Conservation (phyloP, 2,329 filamentous ascomycete species). For the Aureobasidium leucospermi region DNA sequence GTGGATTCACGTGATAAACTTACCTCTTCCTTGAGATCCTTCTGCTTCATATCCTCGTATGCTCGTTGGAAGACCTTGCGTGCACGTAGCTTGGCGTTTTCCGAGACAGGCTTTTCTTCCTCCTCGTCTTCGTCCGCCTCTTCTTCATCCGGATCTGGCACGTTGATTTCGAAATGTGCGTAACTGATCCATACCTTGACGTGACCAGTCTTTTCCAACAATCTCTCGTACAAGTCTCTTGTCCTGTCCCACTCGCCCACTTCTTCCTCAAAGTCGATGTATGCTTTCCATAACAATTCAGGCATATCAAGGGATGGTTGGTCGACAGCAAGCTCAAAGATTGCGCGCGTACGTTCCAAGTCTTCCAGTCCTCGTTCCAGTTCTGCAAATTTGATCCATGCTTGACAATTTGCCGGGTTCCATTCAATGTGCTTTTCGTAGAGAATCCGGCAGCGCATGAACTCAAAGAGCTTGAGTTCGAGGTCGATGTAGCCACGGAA, state of each 20-base stretch:
- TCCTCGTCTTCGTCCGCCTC: conserved; percentile 50
- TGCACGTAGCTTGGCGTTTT: conserved; percentile 75
- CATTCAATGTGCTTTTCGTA: conserved; percentile 93
- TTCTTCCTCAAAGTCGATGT: conserved; percentile 97
- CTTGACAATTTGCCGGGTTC: conserved; percentile 82
- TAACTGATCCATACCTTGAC: conserved; percentile 99
- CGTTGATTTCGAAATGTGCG: conserved; percentile 95
- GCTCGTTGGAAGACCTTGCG: conserved; percentile 79
- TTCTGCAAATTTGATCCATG: conserved; percentile 95
- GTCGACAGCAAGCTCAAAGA: conserved; percentile 82
- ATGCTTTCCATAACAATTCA: conserved; percentile 93
- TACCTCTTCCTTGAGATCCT: conserved; percentile 81
- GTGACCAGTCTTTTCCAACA: conserved; percentile 91
- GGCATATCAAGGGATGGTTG: conserved; percentile 91
- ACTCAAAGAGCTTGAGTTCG: conserved; percentile 90
- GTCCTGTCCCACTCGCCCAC: conserved; percentile 84
- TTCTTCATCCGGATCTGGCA: conserved; percentile 66
- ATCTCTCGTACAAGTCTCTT: conserved; percentile 75
- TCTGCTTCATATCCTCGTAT: conserved; percentile 78
- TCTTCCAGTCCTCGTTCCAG: conserved; percentile 89
- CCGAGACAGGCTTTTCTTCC: conserved; percentile 59
- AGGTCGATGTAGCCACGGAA: conserved; percentile 92
- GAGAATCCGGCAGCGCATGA: conserved; percentile 78
- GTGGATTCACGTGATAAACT: conserved; percentile 15
- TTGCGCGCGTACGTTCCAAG: conserved; percentile 75